Evolutionary conservation across 208 protist genomes (phyloP), one percentile per base, ranked within the genome.

Genomic region (Leishmania braziliensis): DNA sequence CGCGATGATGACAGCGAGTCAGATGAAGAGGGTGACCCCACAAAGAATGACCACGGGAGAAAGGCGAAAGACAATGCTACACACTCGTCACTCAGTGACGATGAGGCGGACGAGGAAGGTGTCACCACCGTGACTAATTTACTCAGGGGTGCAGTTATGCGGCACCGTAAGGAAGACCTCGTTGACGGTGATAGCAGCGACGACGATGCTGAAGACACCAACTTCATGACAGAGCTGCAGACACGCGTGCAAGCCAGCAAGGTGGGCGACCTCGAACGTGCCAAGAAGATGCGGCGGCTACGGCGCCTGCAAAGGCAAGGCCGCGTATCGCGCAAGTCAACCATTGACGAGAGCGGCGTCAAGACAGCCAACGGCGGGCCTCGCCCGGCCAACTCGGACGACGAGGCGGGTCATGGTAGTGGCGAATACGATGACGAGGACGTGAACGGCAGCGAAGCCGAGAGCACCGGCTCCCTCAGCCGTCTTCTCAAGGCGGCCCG

Each of bases 251-350:
- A 86, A 62, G 72, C 70, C 16, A 83, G 60, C n/a, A 89, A 92
- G 36, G 81, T 60, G 6, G 84, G 84, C 5, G 95, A 97, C 82
- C 36, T 78, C 43, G 92, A 93, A 39, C 89, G 95, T 20, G 91
- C 92, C 8, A 94, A 95, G 79, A 87, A 93, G 68, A 80, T 97
- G 58, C 93, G 95, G 9, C 92, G 91, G 56, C 91, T 96, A 50
- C 95, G 95, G 33, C 82, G 88, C 6, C 81, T 96, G 51, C 92
- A 97, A 74, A 86, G 87, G 58, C 74, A 76, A 43, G 93, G 95
- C 53, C 89, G 90, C 48, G 85, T 95, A 33, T 87, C 92, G 54
- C 93, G 90, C 72, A 94, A 92, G 65, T 84, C 76, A 8, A 87
- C 89, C 9, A 85, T 97, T 36, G 85, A 95, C 56, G 89, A 94